Percentiles rank a stretch among this genome's conserved stretches.
These are phyloP conservation scores for Pythium monospermum DNA, from an alignment of 352 stramenopile species.

Conservation along the genomic window DNA sequence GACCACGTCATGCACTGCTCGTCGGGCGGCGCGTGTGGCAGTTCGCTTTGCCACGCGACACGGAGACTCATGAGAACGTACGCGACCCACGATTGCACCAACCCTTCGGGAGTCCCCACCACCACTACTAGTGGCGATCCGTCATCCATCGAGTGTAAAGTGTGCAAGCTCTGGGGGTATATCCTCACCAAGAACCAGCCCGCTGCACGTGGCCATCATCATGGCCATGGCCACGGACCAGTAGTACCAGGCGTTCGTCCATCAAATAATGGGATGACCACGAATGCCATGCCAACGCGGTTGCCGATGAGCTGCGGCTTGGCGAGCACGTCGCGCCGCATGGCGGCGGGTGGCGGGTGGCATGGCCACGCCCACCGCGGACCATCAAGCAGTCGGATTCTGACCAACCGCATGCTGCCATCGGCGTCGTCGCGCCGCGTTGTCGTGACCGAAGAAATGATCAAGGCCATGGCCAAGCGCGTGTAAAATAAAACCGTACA, in stretches of 20 bases:
- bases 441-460: conserved; percentile 13
- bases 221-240: background rate
- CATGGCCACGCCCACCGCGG: background rate
- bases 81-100: conserved; percentile 50
- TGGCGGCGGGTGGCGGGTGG: background rate
- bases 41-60: conserved; percentile 70
- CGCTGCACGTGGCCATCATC: background rate
- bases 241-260: background rate
- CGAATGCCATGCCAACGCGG: background rate
- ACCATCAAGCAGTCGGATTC: too few species aligned
- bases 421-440: conserved; percentile 7
- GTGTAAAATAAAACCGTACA: conserved; percentile 15
- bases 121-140: background rate
- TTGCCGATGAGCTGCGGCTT: conserved; percentile 8
- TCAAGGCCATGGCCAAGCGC: conserved; percentile 23
- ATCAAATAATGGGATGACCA: too few species aligned
- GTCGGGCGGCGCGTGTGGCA: conserved; percentile 47
- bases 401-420: background rate
- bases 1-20: conserved; percentile 56
- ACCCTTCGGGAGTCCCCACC: background rate
- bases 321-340: background rate
- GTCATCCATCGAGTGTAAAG: conserved; percentile 37
- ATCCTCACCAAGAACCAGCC: conserved; percentile 30
- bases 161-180: conserved; percentile 75
- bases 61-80: conserved; percentile 61